A percentile compares a stretch with the other conserved stretches of the same genome.
Conservation (phyloP, 1,139 yeast genomes). For the Blastobotrys illinoisensis region DNA sequence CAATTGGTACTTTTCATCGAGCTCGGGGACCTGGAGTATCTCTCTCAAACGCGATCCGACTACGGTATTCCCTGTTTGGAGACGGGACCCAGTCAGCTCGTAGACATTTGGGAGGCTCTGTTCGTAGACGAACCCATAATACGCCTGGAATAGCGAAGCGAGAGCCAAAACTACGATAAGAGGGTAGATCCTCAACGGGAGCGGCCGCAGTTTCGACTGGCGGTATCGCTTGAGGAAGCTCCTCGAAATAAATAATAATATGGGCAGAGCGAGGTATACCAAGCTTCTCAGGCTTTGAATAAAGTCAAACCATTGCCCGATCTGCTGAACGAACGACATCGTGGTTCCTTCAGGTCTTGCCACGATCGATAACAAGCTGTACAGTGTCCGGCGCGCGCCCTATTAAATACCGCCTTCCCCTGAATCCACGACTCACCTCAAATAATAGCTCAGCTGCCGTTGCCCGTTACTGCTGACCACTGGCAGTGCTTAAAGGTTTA, state of each 20-base stretch:
- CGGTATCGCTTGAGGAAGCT: not conserved
- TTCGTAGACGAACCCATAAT: not conserved
- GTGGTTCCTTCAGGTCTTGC: not conserved
- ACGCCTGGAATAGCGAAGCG: conserved; percentile 1
- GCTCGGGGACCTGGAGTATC: conserved; percentile 9
- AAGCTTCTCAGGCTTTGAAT: not conserved
- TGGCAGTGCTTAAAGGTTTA: too few relatives aligned
- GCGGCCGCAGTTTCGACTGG: not conserved
- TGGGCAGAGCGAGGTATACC: not conserved
- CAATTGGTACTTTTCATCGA: conserved; percentile 12
- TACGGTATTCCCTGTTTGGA: conserved; percentile 23
- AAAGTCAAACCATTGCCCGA: not conserved
- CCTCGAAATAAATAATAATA: not conserved
- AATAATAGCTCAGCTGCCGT: too few relatives aligned
- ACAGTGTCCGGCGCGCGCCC: not conserved
- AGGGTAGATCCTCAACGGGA: not conserved
- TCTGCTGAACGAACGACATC: not conserved
- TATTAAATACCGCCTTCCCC: not conserved
- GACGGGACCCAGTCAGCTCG: conserved; percentile 17
- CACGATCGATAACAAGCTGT: too few relatives aligned
- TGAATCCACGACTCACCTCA: too few relatives aligned
- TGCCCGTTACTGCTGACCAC: too few relatives aligned
- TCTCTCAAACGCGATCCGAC: conserved; percentile 17
- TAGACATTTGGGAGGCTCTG: conserved; percentile 13
- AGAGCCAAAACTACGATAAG: not conserved